Percentiles rank a stretch among this genome's conserved stretches.
Evolutionary conservation across 192 early-diverging fungal genomes (phyloP).

Genomic region (Backusella sp.): DNA sequence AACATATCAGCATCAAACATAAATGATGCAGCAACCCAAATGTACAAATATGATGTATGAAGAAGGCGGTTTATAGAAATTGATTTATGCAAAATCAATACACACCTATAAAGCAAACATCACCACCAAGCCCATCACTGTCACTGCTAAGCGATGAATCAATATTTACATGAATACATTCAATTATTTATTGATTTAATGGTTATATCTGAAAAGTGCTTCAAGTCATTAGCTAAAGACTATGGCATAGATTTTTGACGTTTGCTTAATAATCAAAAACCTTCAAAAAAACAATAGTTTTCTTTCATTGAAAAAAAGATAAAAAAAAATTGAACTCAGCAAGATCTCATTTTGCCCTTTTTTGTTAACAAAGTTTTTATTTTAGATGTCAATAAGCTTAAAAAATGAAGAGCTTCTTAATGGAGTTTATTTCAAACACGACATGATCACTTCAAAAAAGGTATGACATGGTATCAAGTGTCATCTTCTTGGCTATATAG

Average conservation of each 20-base stretch:
- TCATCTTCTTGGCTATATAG: background rate
- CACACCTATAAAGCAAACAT: background rate
- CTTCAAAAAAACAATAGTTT: background rate
- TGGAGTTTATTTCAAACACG: background rate
- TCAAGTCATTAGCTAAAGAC: background rate
- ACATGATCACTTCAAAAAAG: background rate
- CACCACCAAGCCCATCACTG: background rate
- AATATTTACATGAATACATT: background rate
- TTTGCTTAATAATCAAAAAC: background rate
- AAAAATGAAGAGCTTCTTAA: background rate
- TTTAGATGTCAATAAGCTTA: background rate
- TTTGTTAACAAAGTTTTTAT: background rate
- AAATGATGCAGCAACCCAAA: background rate
- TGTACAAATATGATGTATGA: background rate
- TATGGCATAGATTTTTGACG: background rate
- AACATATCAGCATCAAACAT: background rate
- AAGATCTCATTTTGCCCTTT: background rate
- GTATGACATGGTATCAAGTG: background rate
- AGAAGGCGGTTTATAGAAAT: background rate
- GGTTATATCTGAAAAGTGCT: background rate
- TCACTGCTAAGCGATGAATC: background rate
- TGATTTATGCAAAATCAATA: background rate
- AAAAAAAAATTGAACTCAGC: background rate
- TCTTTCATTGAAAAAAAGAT: background rate
- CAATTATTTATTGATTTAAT: background rate